Evolutionary conservation across 2,329 filamentous ascomycete genomes (phyloP), one percentile per base, ranked within the genome.

Genomic region (Cercospora beticola): DNA sequence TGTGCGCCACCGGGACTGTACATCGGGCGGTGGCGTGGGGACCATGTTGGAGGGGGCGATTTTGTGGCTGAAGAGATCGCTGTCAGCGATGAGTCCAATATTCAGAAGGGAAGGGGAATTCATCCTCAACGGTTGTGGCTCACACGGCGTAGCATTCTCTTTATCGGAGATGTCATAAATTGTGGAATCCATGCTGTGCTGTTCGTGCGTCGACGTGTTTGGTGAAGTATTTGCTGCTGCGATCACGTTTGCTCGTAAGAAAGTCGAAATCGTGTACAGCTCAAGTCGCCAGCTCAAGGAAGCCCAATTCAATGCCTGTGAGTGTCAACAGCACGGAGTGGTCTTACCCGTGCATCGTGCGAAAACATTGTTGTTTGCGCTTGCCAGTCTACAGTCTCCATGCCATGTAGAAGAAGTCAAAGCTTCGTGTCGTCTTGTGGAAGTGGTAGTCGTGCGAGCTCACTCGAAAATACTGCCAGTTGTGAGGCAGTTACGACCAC

Each of bases 1-100:
- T 63, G 61, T 6, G 26, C 52, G 33, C 61, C 61, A 18, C 61
- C 61, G 1, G 61, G 61, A 33, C 61, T 63, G 18, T 63, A 63
- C 9, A 18, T 23, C 8, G 61, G 61, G n/a, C 61, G 43, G 8
- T 10, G 43, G 12, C 43, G n/a, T 21, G 46, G 43, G 14, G 60
- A 26, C 46, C 46, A 52, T 3, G 46, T 23, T 52, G 23, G 18
- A 56, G 16, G 4, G 12, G 18, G 46, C 4, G 28, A 26, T 23
- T 26, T 54, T 36, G 43, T 21, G 21, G 49, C 43, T 21, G 21
- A 18, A 63, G 26, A 5, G 26, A 36, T 21, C 18, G 61, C 30
- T 23, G 57, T 60, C 12, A 23, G 46, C 21, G 57, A n/a, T n/a
- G n/a, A n/a, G n/a, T n/a, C n/a, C n/a, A 1, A 23, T 28, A n/a